Percentiles rank a stretch among this genome's conserved stretches.
phyloP scores from a whole-genome alignment of 2,329 filamentous ascomycete species.

The Alternaria metachromatica region DNA sequence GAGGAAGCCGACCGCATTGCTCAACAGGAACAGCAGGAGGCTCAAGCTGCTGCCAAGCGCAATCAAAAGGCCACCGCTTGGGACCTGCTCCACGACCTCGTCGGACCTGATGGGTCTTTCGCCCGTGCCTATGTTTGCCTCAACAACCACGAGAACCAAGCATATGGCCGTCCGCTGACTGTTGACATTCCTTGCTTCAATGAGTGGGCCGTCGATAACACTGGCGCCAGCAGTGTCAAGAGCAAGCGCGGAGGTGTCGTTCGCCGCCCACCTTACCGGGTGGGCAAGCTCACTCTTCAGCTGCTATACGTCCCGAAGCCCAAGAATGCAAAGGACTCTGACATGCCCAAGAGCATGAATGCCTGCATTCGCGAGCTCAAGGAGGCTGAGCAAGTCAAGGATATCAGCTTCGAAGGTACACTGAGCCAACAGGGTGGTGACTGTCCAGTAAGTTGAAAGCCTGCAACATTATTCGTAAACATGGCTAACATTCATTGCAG shows the following conservation, averaged over 20 bases:
- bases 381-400: conserved; percentile 81
- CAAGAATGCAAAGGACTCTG: conserved; percentile 83
- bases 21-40: conserved; percentile 50
- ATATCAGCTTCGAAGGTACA: conserved; percentile 83
- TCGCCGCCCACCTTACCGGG: conserved; percentile 87
- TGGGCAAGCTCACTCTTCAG: conserved; percentile 93
- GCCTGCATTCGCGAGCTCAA: conserved; percentile 92
- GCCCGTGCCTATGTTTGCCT: conserved; percentile 91
- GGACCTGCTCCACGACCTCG: conserved; percentile 84
- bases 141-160: conserved; percentile 86
- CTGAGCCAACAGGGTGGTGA: conserved; percentile 97
- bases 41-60: conserved; percentile 59
- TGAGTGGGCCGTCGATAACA: conserved; percentile 94
- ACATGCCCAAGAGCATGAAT: conserved; percentile 99
- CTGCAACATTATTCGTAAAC: not conserved
- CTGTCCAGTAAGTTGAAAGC: conserved; percentile 76
- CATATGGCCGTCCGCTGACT: conserved; percentile 85
- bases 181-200: conserved; percentile 97
- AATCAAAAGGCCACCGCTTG: conserved; percentile 73
- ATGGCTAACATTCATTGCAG: conserved; percentile 54
- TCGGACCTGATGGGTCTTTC: conserved; percentile 92
- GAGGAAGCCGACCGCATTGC: conserved; percentile 80
- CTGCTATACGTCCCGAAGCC: conserved; percentile 93
- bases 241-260: conserved; percentile 84
- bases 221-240: conserved; percentile 82